phyloP scores from a whole-genome alignment of 2,329 filamentous ascomycete genomes.

The Xylariaceae sp. region DNA sequence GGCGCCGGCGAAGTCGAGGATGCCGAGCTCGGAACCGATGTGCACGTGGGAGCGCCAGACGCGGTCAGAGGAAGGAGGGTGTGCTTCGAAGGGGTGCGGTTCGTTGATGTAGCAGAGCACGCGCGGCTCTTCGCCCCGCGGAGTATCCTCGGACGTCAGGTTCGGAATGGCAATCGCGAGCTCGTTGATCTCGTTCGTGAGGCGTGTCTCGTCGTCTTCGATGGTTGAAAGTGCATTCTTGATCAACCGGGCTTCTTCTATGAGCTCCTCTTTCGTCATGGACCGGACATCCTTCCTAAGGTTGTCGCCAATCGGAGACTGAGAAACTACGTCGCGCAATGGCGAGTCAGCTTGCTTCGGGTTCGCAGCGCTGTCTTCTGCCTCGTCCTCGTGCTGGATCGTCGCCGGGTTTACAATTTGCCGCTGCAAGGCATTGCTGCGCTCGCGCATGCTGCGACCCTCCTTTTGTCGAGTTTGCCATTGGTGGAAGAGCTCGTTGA shows the following conservation, averaged over 20 bases:
- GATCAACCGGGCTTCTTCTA: conserved; percentile 58
- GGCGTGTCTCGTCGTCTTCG: conserved; percentile 55
- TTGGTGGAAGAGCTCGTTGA: conserved; percentile 50
- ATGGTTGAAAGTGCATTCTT: conserved; percentile 59
- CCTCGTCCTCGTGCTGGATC: conserved; percentile 41
- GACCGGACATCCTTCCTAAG: conserved; percentile 27
- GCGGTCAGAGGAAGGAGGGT: conserved; percentile 34
- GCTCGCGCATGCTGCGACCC: conserved; percentile 57
- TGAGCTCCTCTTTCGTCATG: conserved; percentile 46
- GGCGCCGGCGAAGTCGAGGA: conserved; percentile 85
- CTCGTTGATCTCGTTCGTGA: conserved; percentile 61
- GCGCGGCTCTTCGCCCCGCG: conserved; percentile 59
- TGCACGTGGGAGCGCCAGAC: conserved; percentile 73
- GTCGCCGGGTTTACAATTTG: conserved; percentile 48
- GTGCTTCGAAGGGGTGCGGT: conserved; percentile 42
- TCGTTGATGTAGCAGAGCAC: conserved; percentile 77
- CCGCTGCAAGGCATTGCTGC: conserved; percentile 59
- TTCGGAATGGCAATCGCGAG: conserved; percentile 81
- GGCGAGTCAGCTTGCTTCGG: neutral
- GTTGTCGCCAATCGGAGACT: conserved; percentile 21
- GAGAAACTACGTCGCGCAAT: conserved; percentile 13
- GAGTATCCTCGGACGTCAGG: conserved; percentile 71
- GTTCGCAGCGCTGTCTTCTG: conserved; percentile 22
- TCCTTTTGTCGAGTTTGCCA: conserved; percentile 57
- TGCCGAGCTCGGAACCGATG: conserved; percentile 76